Base-by-base conservation (phyloP, 2,329 filamentous ascomycete genomes). In the Diaporthe amygdali region DNA sequence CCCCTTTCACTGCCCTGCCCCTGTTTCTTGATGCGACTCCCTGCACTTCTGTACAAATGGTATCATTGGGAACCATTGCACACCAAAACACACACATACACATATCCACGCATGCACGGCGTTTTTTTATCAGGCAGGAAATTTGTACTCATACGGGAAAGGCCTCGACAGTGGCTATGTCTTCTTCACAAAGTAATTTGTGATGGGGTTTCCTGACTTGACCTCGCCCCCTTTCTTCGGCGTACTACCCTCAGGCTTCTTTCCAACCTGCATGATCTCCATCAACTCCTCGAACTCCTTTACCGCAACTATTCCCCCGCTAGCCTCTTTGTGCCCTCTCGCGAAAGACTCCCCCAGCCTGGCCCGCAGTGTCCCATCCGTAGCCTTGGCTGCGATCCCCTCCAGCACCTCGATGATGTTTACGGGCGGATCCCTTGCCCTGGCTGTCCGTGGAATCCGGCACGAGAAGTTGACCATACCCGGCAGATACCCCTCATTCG, bases 381-480 rank as follows among this genome's bases (percentile, higher is more conserved):
- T 79, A 22, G 81, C 82, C 20, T 75, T 76, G 44, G 81, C 81
- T 37, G 88, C 90, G 52, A 89, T 85, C 2, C 78, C 82, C 75
- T 85, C 84, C 32, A 93, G 75, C 2, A 84, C 85, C 74, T 88
- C 84, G 66, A 92, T 92, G 68, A 92, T 91, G 71, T 92, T 88
- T 12, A 92, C 88, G 1, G 88, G 87, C 3, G 86, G 84, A 20
- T 89, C 85, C 34, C 84, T 81, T 20, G 79, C 83, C 71, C 86
- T 81, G 2, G 90, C 90, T 70, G 85, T 87, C 56, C 86, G 83
- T 0, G 91, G 85, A 8, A 93, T 81, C 2, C 91, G 86, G 73
- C 91, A 93, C 1, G 89, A 91, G 79, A 93, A 93, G 75, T 92
- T 91, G 30, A 93, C 90, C 78, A 88, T 86, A 2, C 84, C 89